Evolutionary conservation across 1,284 basidiomycete genomes (phyloP).

Genomic region (Moniliophthora roreri): DNA sequence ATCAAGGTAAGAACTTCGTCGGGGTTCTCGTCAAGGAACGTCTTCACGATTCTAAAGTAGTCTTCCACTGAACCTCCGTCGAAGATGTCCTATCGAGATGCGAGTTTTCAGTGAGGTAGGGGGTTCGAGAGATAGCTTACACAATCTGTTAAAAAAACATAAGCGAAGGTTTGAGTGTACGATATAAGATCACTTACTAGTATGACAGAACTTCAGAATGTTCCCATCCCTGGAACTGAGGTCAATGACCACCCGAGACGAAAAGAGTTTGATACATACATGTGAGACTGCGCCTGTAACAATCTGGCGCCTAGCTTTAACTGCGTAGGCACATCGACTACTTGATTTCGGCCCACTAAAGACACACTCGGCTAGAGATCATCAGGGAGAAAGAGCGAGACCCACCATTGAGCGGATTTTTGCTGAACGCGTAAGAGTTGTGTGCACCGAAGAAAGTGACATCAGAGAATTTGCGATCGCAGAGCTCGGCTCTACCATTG

Average conservation of each 20-base stretch:
- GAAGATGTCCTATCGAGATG: constrained; percentile 37
- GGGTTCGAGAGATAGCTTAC: constrained; percentile 11
- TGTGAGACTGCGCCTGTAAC: constrained; percentile 73
- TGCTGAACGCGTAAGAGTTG: constrained; percentile 64
- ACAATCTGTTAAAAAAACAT: constrained; percentile 18
- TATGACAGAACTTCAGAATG: constrained; percentile 69
- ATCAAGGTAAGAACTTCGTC: constrained; percentile 74
- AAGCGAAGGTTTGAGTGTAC: neutral
- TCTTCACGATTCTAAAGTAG: constrained; percentile 63
- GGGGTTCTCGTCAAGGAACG: constrained; percentile 68
- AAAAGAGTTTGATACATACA: constrained; percentile 24
- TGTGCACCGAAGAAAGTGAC: constrained; percentile 69
- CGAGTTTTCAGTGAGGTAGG: neutral
- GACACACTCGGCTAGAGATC: neutral
- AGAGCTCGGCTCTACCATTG: constrained; percentile 59
- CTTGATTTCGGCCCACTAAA: constrained; percentile 56
- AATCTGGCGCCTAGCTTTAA: constrained; percentile 69
- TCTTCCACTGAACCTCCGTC: constrained; percentile 62
- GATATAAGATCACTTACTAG: constrained; percentile 31
- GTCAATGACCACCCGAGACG: neutral
- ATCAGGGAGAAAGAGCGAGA: constrained; percentile 5
- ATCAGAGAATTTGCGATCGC: constrained; percentile 58
- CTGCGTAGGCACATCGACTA: constrained; percentile 56
- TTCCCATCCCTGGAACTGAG: constrained; percentile 27
- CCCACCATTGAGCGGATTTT: constrained; percentile 46